Conservation (phyloP, 106 monocot species). For the Hemerocallis citrina region DNA sequence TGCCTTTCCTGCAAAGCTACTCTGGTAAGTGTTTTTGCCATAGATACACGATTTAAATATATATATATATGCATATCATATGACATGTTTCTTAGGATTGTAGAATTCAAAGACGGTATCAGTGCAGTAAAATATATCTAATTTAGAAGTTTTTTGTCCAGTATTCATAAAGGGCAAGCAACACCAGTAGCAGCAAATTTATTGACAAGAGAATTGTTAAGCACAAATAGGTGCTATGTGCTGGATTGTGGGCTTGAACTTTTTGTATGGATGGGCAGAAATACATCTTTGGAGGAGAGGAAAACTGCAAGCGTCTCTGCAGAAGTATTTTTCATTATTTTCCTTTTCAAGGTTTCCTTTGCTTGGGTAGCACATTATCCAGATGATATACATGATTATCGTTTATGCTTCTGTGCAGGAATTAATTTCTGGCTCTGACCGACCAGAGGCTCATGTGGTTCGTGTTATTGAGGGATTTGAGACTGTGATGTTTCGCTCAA, state of each 20-base stretch:
- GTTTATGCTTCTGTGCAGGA: constrained; percentile 29
- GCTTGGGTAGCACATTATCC: neutral
- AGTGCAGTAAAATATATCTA: neutral
- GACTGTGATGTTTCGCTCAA: constrained; percentile 60
- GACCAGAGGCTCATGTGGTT: constrained; percentile 52
- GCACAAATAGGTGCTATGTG: constrained; percentile 81
- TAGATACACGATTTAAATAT: no score
- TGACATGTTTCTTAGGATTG: no score
- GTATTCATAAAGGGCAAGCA: constrained; percentile 50
- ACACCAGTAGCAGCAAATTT: constrained; percentile 40
- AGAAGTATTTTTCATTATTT: constrained; percentile 44
- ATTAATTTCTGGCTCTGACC: constrained; percentile 29
- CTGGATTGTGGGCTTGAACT: constrained; percentile 84
- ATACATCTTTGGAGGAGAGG: constrained; percentile 73
- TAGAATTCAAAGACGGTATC: no score
- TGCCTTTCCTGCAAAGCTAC: constrained; percentile 32
- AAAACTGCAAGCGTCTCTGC: constrained; percentile 77
- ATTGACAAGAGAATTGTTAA: constrained; percentile 60
- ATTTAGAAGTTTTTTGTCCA: constrained; percentile 14
- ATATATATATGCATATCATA: no score
- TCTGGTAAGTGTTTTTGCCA: constrained; percentile 38
- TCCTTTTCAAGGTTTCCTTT: constrained; percentile 1
- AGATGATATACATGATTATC: constrained; percentile 6
- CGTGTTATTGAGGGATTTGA: constrained; percentile 94
- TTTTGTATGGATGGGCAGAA: constrained; percentile 92